These are phyloP conservation scores for Raphanus sativus DNA, from an alignment of 345 rosid species.

Conservation along the genomic window DNA sequence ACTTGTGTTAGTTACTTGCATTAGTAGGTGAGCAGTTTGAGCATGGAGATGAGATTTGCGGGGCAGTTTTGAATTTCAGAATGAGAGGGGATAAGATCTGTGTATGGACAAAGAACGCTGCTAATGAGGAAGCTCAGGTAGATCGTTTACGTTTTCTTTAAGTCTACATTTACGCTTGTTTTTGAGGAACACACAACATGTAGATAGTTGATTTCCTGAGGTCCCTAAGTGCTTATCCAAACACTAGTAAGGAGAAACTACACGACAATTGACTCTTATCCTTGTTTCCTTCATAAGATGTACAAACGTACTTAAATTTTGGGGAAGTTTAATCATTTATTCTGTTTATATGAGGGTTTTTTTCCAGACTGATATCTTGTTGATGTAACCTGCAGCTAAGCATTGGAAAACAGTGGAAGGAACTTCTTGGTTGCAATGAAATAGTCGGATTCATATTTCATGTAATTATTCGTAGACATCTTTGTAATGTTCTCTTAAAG, in stretches of 20 bases:
- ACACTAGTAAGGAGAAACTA: neutral
- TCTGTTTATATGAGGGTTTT: neutral
- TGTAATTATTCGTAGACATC: constrained; percentile 39
- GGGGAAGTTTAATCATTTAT: neutral
- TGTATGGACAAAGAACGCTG: constrained; percentile 91
- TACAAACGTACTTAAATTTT: neutral
- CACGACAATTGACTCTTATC: neutral
- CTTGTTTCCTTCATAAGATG: neutral
- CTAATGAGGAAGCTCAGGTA: constrained; percentile 82
- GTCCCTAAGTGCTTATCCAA: neutral
- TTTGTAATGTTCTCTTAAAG: neutral
- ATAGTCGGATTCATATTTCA: constrained; percentile 73
- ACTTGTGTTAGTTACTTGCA: constrained; percentile 56
- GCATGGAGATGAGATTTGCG: constrained; percentile 88
- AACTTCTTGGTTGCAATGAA: constrained; percentile 62
- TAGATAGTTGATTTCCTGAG: constrained; percentile 2
- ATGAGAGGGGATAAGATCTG: constrained; percentile 60
- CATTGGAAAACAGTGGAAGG: constrained; percentile 96
- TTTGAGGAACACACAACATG: constrained; percentile 8
- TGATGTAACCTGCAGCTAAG: constrained; percentile 49
- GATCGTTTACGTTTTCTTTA: neutral
- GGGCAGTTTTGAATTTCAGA: constrained; percentile 83
- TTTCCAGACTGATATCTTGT: neutral
- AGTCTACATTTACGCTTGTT: neutral
- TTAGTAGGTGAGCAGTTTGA: constrained; percentile 91